Evolutionary conservation across 2,329 filamentous ascomycete genomes (phyloP).

Genomic region (Colletotrichum tofieldiae): DNA sequence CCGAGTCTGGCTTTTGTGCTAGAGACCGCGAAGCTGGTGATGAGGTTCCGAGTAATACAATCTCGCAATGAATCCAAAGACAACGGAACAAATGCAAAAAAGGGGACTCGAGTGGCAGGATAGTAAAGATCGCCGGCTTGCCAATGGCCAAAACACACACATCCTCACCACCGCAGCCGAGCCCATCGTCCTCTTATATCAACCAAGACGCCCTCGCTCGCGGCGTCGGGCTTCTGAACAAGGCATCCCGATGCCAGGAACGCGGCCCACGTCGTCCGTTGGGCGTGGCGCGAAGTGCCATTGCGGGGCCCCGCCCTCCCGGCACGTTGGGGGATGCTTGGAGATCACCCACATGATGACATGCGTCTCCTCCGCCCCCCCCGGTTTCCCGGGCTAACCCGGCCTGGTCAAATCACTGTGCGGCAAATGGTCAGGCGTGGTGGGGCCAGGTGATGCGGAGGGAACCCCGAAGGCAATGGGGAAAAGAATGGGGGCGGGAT

Average conservation of each 20-base stretch:
- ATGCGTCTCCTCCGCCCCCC: background rate
- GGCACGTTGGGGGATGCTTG: background rate
- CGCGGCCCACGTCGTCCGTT: background rate
- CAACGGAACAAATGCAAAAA: background rate
- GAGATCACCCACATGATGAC: background rate
- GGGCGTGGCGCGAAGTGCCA: background rate
- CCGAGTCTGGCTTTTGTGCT: background rate
- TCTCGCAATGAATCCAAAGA: background rate
- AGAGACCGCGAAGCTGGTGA: background rate
- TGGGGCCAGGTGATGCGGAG: background rate
- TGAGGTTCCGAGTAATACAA: background rate
- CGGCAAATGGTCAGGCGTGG: background rate
- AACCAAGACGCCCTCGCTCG: background rate
- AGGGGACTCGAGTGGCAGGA: background rate
- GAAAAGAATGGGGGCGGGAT: background rate
- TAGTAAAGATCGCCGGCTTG: background rate
- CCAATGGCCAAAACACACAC: background rate
- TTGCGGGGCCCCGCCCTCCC: background rate
- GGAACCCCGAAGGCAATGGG: background rate
- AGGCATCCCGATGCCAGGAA: background rate
- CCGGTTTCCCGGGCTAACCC: background rate
- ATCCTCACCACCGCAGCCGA: background rate
- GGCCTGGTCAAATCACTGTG: background rate
- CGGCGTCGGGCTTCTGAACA: background rate
- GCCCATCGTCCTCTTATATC: slow-evolving; percentile 3